Evolutionary conservation across 768 basidiomycete genomes (phyloP), one percentile per base, ranked within the genome.

Genomic region (Rubroboletus satanas): DNA sequence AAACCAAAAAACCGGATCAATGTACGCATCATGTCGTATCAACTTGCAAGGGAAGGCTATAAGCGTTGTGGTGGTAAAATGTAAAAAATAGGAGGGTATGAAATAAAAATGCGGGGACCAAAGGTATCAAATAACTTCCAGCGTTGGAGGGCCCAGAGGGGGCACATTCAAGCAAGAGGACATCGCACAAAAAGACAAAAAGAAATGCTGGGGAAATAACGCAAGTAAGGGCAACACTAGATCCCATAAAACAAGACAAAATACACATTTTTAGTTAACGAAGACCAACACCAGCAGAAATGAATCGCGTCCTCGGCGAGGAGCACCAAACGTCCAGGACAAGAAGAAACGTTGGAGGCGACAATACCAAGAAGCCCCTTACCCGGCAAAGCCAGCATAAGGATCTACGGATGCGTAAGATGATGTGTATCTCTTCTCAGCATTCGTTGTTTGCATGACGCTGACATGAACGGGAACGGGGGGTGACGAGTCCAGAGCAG

Each of bases 341-440:
- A 32, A 45, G 33, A 49, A 15, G 32, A 26, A 39, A 41, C 17
- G 32, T 33, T 26, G 50, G 7, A 50, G 38, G 52, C 17, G 18
- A 18, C 36, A 21, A 41, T 37, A 43, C 42, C 45, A 21, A 9
- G 14, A 8, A 11, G 2, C n/a, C 35, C 38, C 12, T 66, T 57
- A 69, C 10, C 26, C 54, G 12, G 17, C 3, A 21, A 32, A 53
- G 38, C 59, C 51, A 37, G 49, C 61, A 36, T 69, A 69, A 23
- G 68, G 65, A 33, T 69, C 68, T 28, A 67, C 42, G 28, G 58
- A 38, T 8, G 59, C 63, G 37, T 71, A 69, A 5, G 64, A 55
- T 10, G 65, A 17, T 0, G 70, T 71, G 47, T 62, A 59, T 49
- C 63, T 66, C 52, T 69, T 64, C 35, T 62, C 64, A 12, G 54